A percentile compares a stretch with the other conserved stretches of the same genome.
phyloP scores from a whole-genome alignment of 2,329 filamentous ascomycete species.

The Pyrenophora teres region DNA sequence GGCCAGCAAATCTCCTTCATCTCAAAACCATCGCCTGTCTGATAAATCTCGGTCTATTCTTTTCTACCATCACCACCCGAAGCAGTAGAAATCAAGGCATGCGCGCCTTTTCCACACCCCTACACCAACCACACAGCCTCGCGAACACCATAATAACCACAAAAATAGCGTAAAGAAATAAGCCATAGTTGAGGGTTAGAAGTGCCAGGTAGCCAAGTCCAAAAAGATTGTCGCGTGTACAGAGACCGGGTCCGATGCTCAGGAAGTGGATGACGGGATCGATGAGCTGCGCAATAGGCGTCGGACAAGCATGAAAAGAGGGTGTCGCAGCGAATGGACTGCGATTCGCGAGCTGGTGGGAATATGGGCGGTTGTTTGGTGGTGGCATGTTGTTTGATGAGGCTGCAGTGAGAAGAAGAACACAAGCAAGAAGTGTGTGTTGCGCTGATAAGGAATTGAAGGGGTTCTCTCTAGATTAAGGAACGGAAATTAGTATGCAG shows the following conservation, averaged over 20 bases:
- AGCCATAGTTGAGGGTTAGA: neutral
- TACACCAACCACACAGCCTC: neutral
- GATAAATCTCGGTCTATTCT: too few species aligned
- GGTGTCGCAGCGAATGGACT: neutral
- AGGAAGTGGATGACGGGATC: neutral
- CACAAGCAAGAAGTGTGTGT: too few species aligned
- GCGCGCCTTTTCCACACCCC: too few species aligned
- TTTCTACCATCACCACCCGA: too few species aligned
- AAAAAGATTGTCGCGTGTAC: constrained; percentile 1
- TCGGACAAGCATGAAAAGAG: constrained; percentile 1
- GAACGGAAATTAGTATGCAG: too few species aligned
- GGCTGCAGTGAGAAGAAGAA: neutral
- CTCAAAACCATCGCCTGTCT: too few species aligned
- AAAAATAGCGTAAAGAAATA: neutral
- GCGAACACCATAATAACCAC: neutral
- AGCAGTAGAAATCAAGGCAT: too few species aligned
- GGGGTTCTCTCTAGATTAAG: too few species aligned
- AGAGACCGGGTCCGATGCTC: neutral
- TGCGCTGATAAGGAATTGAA: too few species aligned
- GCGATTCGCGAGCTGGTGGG: neutral
- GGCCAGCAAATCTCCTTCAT: too few species aligned
- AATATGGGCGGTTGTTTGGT: neutral
- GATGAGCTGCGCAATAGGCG: neutral
- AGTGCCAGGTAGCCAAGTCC: neutral
- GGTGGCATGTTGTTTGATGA: neutral